phyloP scores from a whole-genome alignment of 2,329 filamentous ascomycete genomes.

The Claviceps capensis region DNA sequence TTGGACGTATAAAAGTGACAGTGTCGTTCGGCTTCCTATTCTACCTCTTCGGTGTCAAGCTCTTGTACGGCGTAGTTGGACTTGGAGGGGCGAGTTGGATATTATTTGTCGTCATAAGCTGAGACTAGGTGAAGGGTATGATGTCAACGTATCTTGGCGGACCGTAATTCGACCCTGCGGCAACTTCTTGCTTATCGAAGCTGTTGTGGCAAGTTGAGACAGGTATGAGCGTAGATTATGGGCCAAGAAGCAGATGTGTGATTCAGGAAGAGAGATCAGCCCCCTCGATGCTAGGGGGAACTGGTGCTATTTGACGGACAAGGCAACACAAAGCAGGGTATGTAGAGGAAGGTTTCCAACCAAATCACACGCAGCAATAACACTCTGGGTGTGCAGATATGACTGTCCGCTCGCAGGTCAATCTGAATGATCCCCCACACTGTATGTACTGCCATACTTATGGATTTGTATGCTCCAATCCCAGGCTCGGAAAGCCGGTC shows the following conservation, averaged over 20 bases:
- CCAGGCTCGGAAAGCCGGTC: conserved; percentile 3
- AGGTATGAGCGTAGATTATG: conserved; percentile 12
- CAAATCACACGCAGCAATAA: background rate
- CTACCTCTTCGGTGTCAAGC: background rate
- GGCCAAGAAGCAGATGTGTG: conserved; percentile 9
- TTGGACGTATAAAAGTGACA: background rate
- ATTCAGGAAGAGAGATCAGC: conserved; percentile 8
- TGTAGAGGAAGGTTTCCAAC: background rate
- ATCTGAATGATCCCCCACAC: conserved; percentile 2
- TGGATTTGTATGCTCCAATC: conserved; percentile 1
- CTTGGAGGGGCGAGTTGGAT: background rate
- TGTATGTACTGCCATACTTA: background rate
- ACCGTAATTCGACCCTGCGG: conserved; percentile 11
- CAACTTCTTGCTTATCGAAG: conserved; percentile 16
- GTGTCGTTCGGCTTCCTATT: background rate
- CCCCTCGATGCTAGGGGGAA: conserved; percentile 16
- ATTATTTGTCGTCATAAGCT: conserved; percentile 2
- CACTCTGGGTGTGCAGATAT: conserved; percentile 1
- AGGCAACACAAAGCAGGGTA: conserved; percentile 6
- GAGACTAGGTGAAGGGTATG: conserved; percentile 1
- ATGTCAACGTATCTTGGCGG: background rate
- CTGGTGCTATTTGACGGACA: conserved; percentile 16
- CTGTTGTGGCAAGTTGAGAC: conserved; percentile 13
- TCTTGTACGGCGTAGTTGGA: background rate
- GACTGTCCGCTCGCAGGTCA: background rate